These are phyloP conservation scores for Acer yangbiense DNA, from an alignment of 345 rosid species.

Conservation along the genomic window DNA sequence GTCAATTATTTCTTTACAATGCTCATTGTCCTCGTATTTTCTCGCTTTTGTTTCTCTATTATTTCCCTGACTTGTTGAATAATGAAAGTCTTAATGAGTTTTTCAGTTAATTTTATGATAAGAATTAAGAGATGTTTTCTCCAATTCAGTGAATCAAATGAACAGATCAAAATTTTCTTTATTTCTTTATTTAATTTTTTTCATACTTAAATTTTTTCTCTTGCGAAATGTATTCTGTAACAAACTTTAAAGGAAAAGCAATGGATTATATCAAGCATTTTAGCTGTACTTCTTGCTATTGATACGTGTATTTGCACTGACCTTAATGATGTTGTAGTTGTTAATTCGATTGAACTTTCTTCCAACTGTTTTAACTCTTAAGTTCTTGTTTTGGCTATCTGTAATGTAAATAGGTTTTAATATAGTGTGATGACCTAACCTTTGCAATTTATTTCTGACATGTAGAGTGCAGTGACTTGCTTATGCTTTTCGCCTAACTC, in stretches of 20 bases:
- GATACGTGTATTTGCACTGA: neutral
- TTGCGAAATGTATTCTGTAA: neutral
- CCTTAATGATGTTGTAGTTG: neutral
- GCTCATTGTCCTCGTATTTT: neutral
- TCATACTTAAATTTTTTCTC: neutral
- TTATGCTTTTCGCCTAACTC: slow-evolving; percentile 87
- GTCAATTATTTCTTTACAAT: neutral
- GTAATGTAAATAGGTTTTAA: neutral
- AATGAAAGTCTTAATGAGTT: neutral
- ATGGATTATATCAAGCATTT: neutral
- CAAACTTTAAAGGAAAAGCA: neutral
- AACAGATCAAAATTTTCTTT: too few species aligned
- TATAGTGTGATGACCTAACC: slow-evolving; percentile 10
- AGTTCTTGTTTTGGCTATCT: neutral
- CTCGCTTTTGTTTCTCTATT: neutral
- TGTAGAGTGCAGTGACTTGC: slow-evolving; percentile 98
- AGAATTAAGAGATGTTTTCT: neutral
- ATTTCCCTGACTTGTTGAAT: neutral
- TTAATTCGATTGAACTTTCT: neutral
- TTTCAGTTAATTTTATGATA: neutral
- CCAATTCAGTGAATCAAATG: neutral
- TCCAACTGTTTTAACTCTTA: neutral
- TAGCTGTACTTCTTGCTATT: neutral
- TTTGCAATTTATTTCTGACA: slow-evolving; percentile 15
- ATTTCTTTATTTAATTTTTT: neutral